Conservation (phyloP, 2,329 filamentous ascomycete species). For the Bipolaris oryzae region DNA sequence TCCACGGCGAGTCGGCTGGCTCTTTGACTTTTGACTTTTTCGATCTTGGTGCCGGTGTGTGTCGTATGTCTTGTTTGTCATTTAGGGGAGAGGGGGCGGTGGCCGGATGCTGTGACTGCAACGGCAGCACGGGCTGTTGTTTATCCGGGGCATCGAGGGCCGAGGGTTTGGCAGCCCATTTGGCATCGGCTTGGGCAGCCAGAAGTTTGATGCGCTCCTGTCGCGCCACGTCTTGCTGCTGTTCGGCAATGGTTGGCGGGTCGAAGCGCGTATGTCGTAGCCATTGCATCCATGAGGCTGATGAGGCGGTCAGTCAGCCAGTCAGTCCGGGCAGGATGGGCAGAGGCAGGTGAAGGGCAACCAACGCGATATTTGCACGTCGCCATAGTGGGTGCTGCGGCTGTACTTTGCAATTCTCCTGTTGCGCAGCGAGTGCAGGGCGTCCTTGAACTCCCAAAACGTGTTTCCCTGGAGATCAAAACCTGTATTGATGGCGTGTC, state of each 20-base stretch:
- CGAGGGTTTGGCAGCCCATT: slow-evolving; percentile 65
- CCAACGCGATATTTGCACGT: slow-evolving; percentile 65
- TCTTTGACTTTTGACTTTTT: slow-evolving; percentile 34
- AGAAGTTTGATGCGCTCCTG: slow-evolving; percentile 65
- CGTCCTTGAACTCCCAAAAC: slow-evolving; percentile 70
- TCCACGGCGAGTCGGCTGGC: slow-evolving; percentile 50
- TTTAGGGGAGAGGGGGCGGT: slow-evolving; percentile 46
- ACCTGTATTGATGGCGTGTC: slow-evolving; percentile 50
- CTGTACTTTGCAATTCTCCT: slow-evolving; percentile 65
- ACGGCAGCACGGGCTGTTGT: slow-evolving; percentile 55
- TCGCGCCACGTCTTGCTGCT: slow-evolving; percentile 62
- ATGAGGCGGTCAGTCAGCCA: too few relatives aligned
- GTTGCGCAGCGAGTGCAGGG: slow-evolving; percentile 58
- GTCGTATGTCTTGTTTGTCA: slow-evolving; percentile 41
- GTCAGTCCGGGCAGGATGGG: too few relatives aligned
- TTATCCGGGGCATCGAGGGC: slow-evolving; percentile 62
- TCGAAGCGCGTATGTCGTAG: slow-evolving; percentile 65
- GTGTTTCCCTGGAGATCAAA: slow-evolving; percentile 68
- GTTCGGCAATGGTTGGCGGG: slow-evolving; percentile 64
- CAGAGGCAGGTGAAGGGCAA: slow-evolving; percentile 2
- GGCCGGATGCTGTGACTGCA: slow-evolving; percentile 52
- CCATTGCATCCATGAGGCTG: slow-evolving; percentile 73
- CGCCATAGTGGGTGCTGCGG: slow-evolving; percentile 60
- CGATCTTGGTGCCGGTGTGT: slow-evolving; percentile 29
- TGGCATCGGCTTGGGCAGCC: slow-evolving; percentile 64